Base-by-base conservation (phyloP, 805 yeast genomes). In the Teunomyces gatunensis region DNA sequence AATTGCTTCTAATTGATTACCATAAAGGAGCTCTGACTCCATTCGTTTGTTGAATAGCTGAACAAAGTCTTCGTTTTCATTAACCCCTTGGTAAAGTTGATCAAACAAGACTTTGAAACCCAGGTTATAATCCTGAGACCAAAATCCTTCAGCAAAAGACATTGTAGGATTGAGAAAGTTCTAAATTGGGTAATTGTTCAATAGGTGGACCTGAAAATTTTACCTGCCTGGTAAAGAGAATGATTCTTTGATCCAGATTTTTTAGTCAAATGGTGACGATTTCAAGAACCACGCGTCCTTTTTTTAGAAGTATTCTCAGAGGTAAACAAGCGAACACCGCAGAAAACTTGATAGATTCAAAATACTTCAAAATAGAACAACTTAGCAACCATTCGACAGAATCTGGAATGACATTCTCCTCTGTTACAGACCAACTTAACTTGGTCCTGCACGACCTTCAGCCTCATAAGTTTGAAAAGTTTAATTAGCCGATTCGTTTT, bases 71-170 rank as follows among this genome's bases (percentile, higher is more conserved):
- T 79, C 81, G 60, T 87, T 85, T 62, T 89, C 95, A 21, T 69
- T 73, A 47, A 85, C 75, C 0, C 95, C 95, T 55, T 76, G 78
- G 49, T 75, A 69, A 36, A 84, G 68, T 53, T 79, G 78, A 18
- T 67, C 71, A 54, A 82, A 84, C 6, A 84, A 67, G 2, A 69
- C 65, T 44, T 74, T 69, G 41, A 78, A 64, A 32, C 87, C 84
- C 65, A 76, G 67, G 11, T 73, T 67, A 58, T 83, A 81, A 59
- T 85, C 91, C 25, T 71, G 72, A 6, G 89, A 75, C 95, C 95
- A 87, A 67, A 87, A 87, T 55, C 83, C 80, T 55, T 85, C 89
- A 4, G 88, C 81, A 67, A 87, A 85, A 17, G 88, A 79, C 77
- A 73, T 73, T 13, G 35, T 32, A 7, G 11, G 18, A 32, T 10